Percentiles rank a stretch among this genome's conserved stretches.
Conservation (phyloP, 495 filamentous ascomycete species). For the Peziza echinospora region DNA sequence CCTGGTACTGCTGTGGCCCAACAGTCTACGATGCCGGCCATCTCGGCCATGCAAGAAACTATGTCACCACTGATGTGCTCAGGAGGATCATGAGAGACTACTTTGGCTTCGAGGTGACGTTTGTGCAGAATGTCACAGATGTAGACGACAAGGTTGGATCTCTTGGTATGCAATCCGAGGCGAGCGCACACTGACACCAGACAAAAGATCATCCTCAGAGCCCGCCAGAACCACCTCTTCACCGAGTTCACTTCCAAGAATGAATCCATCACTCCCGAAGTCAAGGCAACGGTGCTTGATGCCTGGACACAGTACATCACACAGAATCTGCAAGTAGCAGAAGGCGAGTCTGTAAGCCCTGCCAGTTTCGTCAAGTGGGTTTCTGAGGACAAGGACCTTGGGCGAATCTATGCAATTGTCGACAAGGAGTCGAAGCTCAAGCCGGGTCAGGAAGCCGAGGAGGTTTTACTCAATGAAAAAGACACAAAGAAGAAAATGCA, state of each 20-base stretch:
- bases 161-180: neutral
- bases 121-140: slow-evolving; percentile 94
- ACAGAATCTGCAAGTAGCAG: slow-evolving; percentile 43
- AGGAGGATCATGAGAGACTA: slow-evolving; percentile 68
- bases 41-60: slow-evolving; percentile 80
- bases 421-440: slow-evolving; percentile 7
- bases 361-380: slow-evolving; percentile 10
- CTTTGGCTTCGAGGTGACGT: slow-evolving; percentile 66
- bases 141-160: slow-evolving; percentile 65
- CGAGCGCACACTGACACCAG: slow-evolving; percentile 1
- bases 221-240: slow-evolving; percentile 55
- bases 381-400: slow-evolving; percentile 3
- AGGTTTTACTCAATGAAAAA: slow-evolving; percentile 32
- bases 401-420: slow-evolving; percentile 3
- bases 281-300: slow-evolving; percentile 31
- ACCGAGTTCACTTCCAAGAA: slow-evolving; percentile 21
- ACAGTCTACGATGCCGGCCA: slow-evolving; percentile 86
- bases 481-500: slow-evolving; percentile 89
- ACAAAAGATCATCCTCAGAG: slow-evolving; percentile 57
- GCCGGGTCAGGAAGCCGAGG: slow-evolving; percentile 2
- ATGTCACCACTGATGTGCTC: slow-evolving; percentile 85
- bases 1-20: slow-evolving; percentile 81
- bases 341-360: slow-evolving; percentile 5
- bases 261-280: slow-evolving; percentile 15
- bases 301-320: slow-evolving; percentile 54